phyloP scores from a whole-genome alignment of 805 yeast species.

The Teunomyces tritomae region DNA sequence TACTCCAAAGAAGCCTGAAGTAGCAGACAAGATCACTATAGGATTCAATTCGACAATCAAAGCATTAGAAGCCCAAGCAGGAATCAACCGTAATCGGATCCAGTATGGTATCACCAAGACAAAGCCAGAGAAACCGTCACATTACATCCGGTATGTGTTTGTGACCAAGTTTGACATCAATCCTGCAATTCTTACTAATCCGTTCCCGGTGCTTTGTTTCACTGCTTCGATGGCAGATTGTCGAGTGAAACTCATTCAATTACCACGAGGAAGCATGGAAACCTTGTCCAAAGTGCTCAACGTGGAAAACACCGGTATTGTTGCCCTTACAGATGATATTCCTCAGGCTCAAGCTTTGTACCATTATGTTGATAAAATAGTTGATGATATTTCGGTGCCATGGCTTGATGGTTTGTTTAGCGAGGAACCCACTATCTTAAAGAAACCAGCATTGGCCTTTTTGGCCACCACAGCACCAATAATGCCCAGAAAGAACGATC shows the following conservation, averaged over 20 bases:
- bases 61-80: slow-evolving; percentile 45
- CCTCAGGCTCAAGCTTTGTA: slow-evolving; percentile 28
- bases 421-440: slow-evolving; percentile 13
- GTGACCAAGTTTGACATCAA: slow-evolving; percentile 58
- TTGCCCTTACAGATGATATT: slow-evolving; percentile 32
- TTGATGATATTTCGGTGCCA: slow-evolving; percentile 41
- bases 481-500: slow-evolving; percentile 18
- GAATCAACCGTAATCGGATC: slow-evolving; percentile 13
- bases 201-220: slow-evolving; percentile 55
- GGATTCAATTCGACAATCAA: slow-evolving; percentile 60
- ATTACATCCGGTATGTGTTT: slow-evolving; percentile 43
- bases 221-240: slow-evolving; percentile 36
- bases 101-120: slow-evolving; percentile 3
- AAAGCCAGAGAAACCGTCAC: neutral
- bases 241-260: slow-evolving; percentile 55
- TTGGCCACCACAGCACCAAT: slow-evolving; percentile 49
- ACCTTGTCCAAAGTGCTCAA: slow-evolving; percentile 30
- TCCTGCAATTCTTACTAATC: slow-evolving; percentile 51
- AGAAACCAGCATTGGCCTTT: slow-evolving; percentile 39
- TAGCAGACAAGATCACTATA: slow-evolving; percentile 23
- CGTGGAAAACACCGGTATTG: slow-evolving; percentile 25
- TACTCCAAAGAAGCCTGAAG: slow-evolving; percentile 22
- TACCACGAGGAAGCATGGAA: slow-evolving; percentile 47
- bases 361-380: slow-evolving; percentile 23
- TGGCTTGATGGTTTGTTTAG: slow-evolving; percentile 41